phyloP scores from a whole-genome alignment of 2,329 filamentous ascomycete genomes.

The Gyromitra esculenta region DNA sequence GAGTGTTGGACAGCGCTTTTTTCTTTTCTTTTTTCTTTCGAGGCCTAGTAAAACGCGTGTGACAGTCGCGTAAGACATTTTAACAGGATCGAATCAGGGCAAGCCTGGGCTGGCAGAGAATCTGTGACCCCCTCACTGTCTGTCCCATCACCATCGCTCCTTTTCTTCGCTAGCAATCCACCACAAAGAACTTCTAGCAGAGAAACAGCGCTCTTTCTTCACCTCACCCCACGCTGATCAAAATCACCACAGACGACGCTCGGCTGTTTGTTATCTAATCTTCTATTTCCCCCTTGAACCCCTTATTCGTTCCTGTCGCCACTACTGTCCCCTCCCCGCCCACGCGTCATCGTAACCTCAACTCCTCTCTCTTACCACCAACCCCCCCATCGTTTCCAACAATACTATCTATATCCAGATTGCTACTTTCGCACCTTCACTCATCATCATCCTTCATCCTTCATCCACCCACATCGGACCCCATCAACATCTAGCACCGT shows the following conservation, averaged over 20 bases:
- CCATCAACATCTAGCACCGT: slow-evolving; percentile 47
- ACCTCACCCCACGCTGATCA: slow-evolving; percentile 1
- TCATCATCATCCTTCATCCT: not conserved
- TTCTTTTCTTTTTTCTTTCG: not conserved
- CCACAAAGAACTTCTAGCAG: slow-evolving; percentile 16
- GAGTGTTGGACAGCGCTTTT: not conserved
- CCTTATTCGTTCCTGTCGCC: slow-evolving; percentile 15
- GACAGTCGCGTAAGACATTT: not conserved
- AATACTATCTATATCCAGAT: slow-evolving; percentile 13
- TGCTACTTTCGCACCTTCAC: not conserved
- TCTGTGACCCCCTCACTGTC: slow-evolving; percentile 20
- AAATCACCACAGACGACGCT: slow-evolving; percentile 10
- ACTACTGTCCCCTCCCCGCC: slow-evolving; percentile 34
- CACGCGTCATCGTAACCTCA: slow-evolving; percentile 31
- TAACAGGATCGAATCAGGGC: slow-evolving; percentile 3
- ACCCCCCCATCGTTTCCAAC: not conserved
- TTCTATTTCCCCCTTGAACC: not conserved
- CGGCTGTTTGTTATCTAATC: slow-evolving; percentile 16
- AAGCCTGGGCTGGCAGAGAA: not conserved
- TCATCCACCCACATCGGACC: slow-evolving; percentile 24
- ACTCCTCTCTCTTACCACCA: not conserved
- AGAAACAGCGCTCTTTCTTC: slow-evolving; percentile 2
- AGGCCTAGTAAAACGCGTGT: not conserved
- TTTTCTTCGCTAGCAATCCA: slow-evolving; percentile 14
- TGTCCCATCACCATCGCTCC: slow-evolving; percentile 26